phyloP scores from a whole-genome alignment of 345 rosid species.

The Arabis alpina region DNA sequence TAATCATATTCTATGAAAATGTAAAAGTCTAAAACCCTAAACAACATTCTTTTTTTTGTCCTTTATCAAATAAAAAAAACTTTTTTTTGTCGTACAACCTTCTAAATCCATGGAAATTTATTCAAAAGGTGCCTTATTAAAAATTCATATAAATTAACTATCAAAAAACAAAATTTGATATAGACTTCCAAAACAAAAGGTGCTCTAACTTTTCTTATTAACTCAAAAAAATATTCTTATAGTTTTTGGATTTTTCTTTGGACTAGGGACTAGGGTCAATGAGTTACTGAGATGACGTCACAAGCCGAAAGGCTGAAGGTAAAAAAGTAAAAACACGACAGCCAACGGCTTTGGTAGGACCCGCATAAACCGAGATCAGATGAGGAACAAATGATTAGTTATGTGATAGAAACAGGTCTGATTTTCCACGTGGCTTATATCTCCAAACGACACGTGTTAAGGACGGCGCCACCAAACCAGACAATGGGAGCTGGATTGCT shows the following conservation, averaged over 20 bases:
- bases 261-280: conserved; percentile 27
- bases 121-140: too few relatives aligned
- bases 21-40: too few relatives aligned
- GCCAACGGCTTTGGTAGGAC: conserved; percentile 41
- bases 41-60: too few relatives aligned
- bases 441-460: conserved; percentile 40
- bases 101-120: too few relatives aligned
- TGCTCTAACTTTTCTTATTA: background rate
- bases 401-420: conserved; percentile 46
- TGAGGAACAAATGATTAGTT: conserved; percentile 51
- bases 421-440: conserved; percentile 47
- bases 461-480: conserved; percentile 91
- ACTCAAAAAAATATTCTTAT: background rate
- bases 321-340: conserved; percentile 25
- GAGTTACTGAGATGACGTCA: conserved; percentile 46
- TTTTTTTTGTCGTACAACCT: too few relatives aligned
- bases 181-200: too few relatives aligned
- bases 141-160: too few relatives aligned
- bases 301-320: conserved; percentile 27
- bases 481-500: conserved; percentile 58
- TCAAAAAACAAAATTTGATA: too few relatives aligned
- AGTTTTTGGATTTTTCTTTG: conserved; percentile 17
- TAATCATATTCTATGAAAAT: too few relatives aligned
- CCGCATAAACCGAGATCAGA: conserved; percentile 14
- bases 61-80: too few relatives aligned